phyloP scores from a whole-genome alignment of 2,329 filamentous ascomycete species.

The Ceratocystis diversiconidia region DNA sequence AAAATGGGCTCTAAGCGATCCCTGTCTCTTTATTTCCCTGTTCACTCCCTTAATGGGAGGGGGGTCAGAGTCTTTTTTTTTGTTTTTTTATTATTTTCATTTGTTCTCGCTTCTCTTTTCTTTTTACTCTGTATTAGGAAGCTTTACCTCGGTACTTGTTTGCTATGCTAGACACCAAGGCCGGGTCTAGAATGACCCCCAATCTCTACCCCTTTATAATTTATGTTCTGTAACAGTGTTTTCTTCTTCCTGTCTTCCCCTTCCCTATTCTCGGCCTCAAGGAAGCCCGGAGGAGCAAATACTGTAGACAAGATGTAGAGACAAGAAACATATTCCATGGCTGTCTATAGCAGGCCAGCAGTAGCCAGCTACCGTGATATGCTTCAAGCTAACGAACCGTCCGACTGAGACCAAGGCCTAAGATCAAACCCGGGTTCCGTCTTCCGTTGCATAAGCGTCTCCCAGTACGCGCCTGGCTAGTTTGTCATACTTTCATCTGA shows the following conservation, averaged over 20 bases:
- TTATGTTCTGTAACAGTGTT: neutral
- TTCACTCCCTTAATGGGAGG: neutral
- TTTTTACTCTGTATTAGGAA: neutral
- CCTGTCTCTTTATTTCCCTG: neutral
- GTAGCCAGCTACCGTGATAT: neutral
- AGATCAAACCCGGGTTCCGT: neutral
- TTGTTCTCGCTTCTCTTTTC: neutral
- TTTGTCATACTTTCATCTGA: neutral
- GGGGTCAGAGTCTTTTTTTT: neutral
- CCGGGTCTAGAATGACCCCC: neutral
- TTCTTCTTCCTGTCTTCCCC: neutral
- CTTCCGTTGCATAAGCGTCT: neutral
- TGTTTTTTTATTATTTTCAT: neutral
- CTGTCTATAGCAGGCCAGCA: too few species aligned
- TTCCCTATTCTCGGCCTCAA: neutral
- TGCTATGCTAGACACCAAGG: neutral
- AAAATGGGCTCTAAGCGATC: constrained; percentile 10
- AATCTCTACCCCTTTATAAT: neutral
- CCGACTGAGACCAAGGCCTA: neutral
- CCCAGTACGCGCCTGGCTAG: neutral
- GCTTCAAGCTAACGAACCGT: neutral
- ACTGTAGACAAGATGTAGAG: neutral
- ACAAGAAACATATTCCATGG: too few species aligned
- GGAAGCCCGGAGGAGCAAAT: neutral
- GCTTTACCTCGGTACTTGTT: neutral